These are phyloP conservation scores for Triticum urartu DNA, from an alignment of 176 grass and related monocot genomes.

Conservation along the genomic window DNA sequence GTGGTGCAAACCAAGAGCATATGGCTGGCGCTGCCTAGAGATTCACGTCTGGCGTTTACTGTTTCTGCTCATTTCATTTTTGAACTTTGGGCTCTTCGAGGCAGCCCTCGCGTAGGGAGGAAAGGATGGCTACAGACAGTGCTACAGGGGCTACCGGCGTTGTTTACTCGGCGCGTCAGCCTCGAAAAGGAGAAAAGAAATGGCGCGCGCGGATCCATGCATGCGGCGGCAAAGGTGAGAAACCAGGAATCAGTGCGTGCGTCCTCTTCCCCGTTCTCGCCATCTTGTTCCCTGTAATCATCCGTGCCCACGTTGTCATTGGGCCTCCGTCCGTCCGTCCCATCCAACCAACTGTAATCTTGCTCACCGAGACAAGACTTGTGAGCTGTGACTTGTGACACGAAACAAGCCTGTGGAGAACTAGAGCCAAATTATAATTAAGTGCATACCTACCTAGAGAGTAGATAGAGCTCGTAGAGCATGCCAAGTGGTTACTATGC, in stretches of 20 bases:
- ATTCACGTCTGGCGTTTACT: slow-evolving; percentile 10
- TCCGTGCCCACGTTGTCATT: neutral
- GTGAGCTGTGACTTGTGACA: neutral
- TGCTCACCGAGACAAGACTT: neutral
- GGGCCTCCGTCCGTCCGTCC: neutral
- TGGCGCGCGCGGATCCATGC: neutral
- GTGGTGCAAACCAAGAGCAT: neutral
- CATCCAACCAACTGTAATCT: neutral
- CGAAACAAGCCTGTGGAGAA: neutral
- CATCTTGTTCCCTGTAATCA: slow-evolving; percentile 27
- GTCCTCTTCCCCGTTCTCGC: slow-evolving; percentile 19
- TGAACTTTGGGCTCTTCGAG: neutral
- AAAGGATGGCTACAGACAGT: neutral
- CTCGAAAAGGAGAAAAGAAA: neutral
- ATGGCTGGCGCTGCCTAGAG: slow-evolving; percentile 20
- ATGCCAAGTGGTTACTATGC: neutral
- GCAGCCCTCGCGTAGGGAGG: neutral
- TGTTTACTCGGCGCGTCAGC: slow-evolving; percentile 17
- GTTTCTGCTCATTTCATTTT: neutral
- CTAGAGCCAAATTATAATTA: no score
- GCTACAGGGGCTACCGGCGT: neutral
- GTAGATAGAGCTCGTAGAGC: neutral
- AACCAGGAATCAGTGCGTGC: slow-evolving; percentile 11
- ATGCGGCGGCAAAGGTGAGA: neutral
- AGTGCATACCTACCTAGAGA: neutral